Conservation (phyloP, 768 basidiomycete genomes). For the Boletus vinaceobasis region DNA sequence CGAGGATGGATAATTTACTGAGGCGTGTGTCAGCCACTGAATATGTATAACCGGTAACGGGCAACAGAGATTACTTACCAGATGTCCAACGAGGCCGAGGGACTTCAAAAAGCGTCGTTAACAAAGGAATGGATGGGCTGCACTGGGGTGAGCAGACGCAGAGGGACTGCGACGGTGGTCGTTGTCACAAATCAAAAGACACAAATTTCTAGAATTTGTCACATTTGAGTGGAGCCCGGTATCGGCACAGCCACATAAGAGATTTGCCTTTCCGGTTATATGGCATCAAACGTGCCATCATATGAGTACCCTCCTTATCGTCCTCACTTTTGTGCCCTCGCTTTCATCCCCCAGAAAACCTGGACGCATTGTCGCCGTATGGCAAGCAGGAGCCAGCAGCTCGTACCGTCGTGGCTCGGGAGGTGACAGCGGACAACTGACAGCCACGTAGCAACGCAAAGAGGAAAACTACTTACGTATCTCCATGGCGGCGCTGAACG, state of each 20-base stretch:
- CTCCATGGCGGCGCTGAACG: background rate
- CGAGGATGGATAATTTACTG: constrained; percentile 18
- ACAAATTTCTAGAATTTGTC: constrained; percentile 25
- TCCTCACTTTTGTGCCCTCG: background rate
- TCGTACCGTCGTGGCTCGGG: background rate
- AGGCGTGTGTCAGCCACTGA: constrained; percentile 10
- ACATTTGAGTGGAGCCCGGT: constrained; percentile 17
- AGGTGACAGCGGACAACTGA: background rate
- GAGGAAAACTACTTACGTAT: constrained; percentile 10
- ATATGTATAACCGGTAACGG: background rate
- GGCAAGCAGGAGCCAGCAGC: background rate
- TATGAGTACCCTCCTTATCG: background rate
- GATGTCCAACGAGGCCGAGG: background rate
- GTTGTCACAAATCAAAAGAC: constrained; percentile 15
- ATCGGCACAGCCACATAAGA: constrained; percentile 20
- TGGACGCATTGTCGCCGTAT: background rate
- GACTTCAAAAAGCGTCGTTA: constrained; percentile 14
- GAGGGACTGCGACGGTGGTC: constrained; percentile 7
- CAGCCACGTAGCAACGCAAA: background rate
- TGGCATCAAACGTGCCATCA: background rate
- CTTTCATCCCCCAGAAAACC: background rate
- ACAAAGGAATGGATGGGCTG: constrained; percentile 7
- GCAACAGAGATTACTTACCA: constrained; percentile 8
- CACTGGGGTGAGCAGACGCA: background rate
- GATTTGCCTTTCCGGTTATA: constrained; percentile 16